Conservation (phyloP, 1,284 basidiomycete species). For the Apiotrichum gamsii region DNA sequence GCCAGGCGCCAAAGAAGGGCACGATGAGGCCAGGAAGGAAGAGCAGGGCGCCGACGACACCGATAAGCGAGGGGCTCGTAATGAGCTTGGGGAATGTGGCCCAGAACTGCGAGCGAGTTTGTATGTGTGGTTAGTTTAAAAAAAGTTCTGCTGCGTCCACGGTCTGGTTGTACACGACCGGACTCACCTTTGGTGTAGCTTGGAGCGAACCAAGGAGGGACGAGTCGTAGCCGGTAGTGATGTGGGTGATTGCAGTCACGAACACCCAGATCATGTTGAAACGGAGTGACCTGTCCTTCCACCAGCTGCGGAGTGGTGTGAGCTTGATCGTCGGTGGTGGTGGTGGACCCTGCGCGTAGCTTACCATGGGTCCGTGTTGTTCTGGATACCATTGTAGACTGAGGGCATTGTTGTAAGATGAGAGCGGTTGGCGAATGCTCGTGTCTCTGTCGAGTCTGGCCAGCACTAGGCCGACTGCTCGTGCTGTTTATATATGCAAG, state of each 20-base stretch:
- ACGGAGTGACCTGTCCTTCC: not conserved
- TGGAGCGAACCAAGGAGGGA: constrained; percentile 6
- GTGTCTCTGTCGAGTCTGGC: too few species aligned
- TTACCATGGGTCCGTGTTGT: not conserved
- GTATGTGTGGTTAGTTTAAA: too few species aligned
- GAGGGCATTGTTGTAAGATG: not conserved
- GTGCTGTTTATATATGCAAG: too few species aligned
- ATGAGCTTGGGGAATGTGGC: not conserved
- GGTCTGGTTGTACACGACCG: too few species aligned
- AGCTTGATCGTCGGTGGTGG: too few species aligned
- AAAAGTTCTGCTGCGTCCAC: too few species aligned
- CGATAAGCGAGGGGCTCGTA: not conserved
- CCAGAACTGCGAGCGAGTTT: too few species aligned
- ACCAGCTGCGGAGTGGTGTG: not conserved
- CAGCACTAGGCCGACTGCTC: too few species aligned
- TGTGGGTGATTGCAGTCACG: not conserved
- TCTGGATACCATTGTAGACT: not conserved
- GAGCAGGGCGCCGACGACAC: not conserved
- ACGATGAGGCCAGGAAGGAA: not conserved
- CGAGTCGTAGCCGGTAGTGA: constrained; percentile 1
- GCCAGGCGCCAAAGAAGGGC: not conserved
- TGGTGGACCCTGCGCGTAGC: not conserved
- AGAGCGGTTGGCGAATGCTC: too few species aligned
- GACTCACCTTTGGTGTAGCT: not conserved
- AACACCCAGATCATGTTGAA: not conserved